A percentile compares a stretch with the other conserved stretches of the same genome.
Evolutionary conservation across 1,284 basidiomycete species (phyloP).

Genomic region (Tausonia pullulans): DNA sequence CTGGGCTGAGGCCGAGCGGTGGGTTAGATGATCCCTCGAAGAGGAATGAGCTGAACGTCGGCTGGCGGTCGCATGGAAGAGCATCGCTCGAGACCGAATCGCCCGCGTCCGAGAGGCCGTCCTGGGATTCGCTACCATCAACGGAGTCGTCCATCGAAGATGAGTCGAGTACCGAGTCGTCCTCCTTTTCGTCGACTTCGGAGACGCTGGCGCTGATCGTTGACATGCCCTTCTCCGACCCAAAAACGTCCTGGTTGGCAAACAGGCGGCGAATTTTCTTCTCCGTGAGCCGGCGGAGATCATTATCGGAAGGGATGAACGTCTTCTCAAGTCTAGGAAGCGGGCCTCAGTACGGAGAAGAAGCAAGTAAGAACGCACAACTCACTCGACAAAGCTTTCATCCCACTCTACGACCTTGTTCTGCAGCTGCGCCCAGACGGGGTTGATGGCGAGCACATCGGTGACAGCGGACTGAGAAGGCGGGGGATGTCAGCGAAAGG

Average conservation of each 20-base stretch:
- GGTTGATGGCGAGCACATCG: constrained; percentile 80
- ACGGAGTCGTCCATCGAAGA: constrained; percentile 29
- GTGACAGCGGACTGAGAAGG: constrained; percentile 52
- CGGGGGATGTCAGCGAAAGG: no score
- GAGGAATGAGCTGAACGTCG: no score
- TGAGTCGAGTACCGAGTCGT: constrained; percentile 48
- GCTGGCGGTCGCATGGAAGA: no score
- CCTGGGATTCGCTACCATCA: constrained; percentile 39
- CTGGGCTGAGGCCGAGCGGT: no score
- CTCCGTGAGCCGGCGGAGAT: constrained; percentile 35
- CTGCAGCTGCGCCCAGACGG: constrained; percentile 74
- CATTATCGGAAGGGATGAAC: constrained; percentile 37
- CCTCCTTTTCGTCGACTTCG: constrained; percentile 58
- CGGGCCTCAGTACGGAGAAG: not conserved
- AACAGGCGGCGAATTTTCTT: constrained; percentile 33
- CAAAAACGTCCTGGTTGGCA: constrained; percentile 38
- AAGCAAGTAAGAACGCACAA: constrained; percentile 17
- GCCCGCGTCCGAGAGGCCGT: constrained; percentile 29
- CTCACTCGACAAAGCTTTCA: constrained; percentile 55
- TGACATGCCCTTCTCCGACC: constrained; percentile 24
- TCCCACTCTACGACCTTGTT: constrained; percentile 94
- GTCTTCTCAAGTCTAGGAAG: constrained; percentile 45
- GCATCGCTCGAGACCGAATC: constrained; percentile 3
- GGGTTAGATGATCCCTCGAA: no score
- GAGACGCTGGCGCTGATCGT: constrained; percentile 49